Base-by-base conservation (phyloP, 2,329 filamentous ascomycete species). In the Amesomyces nigricolor region DNA sequence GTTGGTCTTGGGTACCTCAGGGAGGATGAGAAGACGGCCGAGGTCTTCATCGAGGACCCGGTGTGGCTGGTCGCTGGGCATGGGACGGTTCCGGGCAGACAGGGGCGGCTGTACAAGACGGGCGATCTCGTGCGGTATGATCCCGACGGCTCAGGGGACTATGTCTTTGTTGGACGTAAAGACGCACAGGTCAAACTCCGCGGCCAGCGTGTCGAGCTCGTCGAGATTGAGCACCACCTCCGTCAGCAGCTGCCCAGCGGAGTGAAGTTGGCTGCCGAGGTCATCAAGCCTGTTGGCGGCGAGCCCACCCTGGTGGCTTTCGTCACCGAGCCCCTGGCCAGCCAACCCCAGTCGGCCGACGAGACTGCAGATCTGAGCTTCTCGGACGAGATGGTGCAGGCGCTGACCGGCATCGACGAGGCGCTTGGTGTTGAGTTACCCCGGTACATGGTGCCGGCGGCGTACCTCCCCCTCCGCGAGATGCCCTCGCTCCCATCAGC, bases 1-100 rank as follows among this genome's bases (percentile, higher is more conserved):
- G 65, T 82, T n/a, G 77, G 73, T 13, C 65, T 71, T 17, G 77
- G 75, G 14, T 82, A 82, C 56, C 66, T 79, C 13, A 72, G 76
- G 47, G 72, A 78, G 17, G 61, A 66, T 0, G 64, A 66, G 16
- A 76, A 76, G 58, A 81, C 78, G 0, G 64, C 66, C 1, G 71
- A 70, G 16, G 67, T 70, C 0, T 81, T 81, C 48, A 68, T 78
- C 19, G 63, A 67, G 19, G 68, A 72, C 26, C 68, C 70, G 0
- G 50, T 53, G 0, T 78, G 74, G 75, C 61, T 35, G 1, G 10
- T 86, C 66, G 79, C 87, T 49, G 87, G 6, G 10, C 37, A 4
- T 88, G 22, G 75, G 78, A n/a, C 26, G 4, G 45, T 40, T 29
- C 16, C 47, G 1, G 53, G 53, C 11, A 42, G 53, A 11, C 37